Evolutionary conservation across 306 rosid genomes (phyloP), one percentile per base, ranked within the genome.

Genomic region (Psophocarpus tetragonolobus): DNA sequence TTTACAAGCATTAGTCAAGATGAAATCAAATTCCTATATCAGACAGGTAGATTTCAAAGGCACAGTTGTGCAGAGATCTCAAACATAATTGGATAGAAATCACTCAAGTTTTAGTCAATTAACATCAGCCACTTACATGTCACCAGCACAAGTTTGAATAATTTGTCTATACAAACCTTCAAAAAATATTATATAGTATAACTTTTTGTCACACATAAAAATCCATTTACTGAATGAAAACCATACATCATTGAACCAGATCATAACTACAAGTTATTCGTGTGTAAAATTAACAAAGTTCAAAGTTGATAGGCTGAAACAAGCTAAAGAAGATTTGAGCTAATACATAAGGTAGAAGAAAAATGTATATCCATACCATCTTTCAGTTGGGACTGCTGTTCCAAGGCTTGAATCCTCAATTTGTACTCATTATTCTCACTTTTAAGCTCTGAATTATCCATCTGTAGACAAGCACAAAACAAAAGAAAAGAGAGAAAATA

Each of bases 321-420:
- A 68, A 50, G 61, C 69, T 21, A 42, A 24, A 53, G 12, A 24
- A 53, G 30, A 39, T 68, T 75, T 65, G 27, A 71, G 75, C 71
- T 53, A 82, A 76, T 48, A 75, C 45, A 48, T 21, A 67, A 67
- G 35, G 64, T 35, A 68, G 36, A 35, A 67, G 83, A 76, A 44
- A 71, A 78, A 76, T 42, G 68, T 18, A 39, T 29, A 47, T 14
- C 32, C 83, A 35, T 85, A 93, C 97, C 97, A 82, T 93, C 92
- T 84, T 89, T 90, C 73, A 93, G 90, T 74, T 91, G 96, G 18
- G 92, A 91, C 53, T 93, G 94, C 61, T 91, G 94, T 54, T 93
- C 97, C 86, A 91, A 73, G 69, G 97, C 90, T 81, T 93, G 97
- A 82, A 93, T 90, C 75, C 94, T 90, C 81, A 90, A 91, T 64